Conservation (phyloP, 2,329 filamentous ascomycete genomes). For the Pochonia chlamydosporia region DNA sequence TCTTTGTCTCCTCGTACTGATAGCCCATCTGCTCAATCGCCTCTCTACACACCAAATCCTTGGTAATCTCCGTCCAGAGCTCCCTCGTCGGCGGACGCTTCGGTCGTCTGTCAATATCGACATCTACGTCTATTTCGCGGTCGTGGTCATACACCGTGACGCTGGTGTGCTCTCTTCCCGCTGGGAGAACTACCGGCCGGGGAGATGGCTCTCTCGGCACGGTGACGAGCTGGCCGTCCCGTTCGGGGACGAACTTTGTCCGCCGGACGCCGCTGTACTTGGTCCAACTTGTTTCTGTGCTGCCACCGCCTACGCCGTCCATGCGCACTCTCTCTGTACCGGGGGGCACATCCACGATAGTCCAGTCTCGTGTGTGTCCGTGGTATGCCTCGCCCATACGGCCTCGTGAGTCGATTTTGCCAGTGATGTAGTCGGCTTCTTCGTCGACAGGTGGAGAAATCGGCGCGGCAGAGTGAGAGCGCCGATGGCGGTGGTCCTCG, state of each 20-base stretch:
- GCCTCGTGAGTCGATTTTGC: constrained; percentile 52
- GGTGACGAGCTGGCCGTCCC: constrained; percentile 40
- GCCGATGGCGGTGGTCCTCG: constrained; percentile 37
- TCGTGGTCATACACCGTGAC: constrained; percentile 42
- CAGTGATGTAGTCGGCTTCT: constrained; percentile 58
- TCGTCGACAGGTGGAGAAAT: constrained; percentile 40
- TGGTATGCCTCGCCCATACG: constrained; percentile 68
- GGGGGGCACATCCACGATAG: constrained; percentile 76
- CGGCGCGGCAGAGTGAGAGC: constrained; percentile 46
- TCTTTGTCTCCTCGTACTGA: constrained; percentile 83
- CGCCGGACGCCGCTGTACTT: constrained; percentile 72
- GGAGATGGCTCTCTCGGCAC: constrained; percentile 18
- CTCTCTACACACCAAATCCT: constrained; percentile 80
- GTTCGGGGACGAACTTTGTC: constrained; percentile 67
- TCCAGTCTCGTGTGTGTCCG: constrained; percentile 71
- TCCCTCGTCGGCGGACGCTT: constrained; percentile 47
- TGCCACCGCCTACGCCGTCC: constrained; percentile 71
- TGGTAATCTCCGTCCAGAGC: constrained; percentile 97
- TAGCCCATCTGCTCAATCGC: constrained; percentile 83
- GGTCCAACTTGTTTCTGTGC: constrained; percentile 72
- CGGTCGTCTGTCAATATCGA: constrained; percentile 41
- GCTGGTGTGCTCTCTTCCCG: constrained; percentile 33
- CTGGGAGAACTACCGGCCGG: constrained; percentile 8
- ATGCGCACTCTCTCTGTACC: constrained; percentile 77
- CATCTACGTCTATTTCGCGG: constrained; percentile 48